Evolutionary conservation across 306 rosid species (phyloP).

Genomic region (Inga oerstediana): DNA sequence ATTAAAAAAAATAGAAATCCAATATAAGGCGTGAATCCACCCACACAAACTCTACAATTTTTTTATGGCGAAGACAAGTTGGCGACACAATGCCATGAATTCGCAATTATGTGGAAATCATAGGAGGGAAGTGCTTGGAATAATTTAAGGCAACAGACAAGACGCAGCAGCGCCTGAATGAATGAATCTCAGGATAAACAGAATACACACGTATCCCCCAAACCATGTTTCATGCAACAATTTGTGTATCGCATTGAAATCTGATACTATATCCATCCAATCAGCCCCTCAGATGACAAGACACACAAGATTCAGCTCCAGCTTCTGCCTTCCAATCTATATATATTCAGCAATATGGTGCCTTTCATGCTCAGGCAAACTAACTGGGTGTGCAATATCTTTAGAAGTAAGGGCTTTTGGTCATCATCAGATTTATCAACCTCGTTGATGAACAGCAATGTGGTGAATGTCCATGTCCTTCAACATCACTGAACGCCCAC

Average conservation of each 20-base stretch:
- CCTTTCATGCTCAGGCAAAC: not conserved
- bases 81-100: not conserved
- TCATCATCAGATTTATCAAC: slow-evolving; percentile 37
- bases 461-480: slow-evolving; percentile 98
- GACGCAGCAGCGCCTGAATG: not conserved
- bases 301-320: slow-evolving; percentile 22
- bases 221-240: not conserved
- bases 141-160: not conserved
- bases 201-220: not conserved
- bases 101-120: not conserved
- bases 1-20: not conserved
- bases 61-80: not conserved
- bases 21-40: not conserved
- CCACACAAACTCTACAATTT: not conserved
- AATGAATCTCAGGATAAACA: not conserved
- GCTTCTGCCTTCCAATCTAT: not conserved
- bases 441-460: slow-evolving; percentile 89
- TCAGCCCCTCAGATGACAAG: slow-evolving; percentile 1
- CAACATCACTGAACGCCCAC: slow-evolving; percentile 97
- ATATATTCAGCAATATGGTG: not conserved
- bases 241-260: not conserved
- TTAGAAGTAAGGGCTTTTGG: not conserved
- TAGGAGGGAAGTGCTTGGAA: not conserved
- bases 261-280: not conserved
- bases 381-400: not conserved